These are phyloP conservation scores for Fusarium heterosporum DNA, from an alignment of 2,329 filamentous ascomycete genomes.

Conservation along the genomic window DNA sequence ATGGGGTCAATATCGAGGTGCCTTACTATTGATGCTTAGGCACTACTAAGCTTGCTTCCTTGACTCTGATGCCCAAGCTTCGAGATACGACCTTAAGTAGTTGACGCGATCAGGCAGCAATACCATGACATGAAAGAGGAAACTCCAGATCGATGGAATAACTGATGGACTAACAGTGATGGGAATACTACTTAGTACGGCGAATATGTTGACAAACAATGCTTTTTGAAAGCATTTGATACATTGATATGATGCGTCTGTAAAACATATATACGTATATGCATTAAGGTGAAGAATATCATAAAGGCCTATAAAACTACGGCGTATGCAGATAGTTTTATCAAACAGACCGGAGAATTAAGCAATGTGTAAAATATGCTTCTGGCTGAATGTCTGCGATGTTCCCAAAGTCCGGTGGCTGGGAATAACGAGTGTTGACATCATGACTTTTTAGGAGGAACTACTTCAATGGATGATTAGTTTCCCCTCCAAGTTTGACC, in stretches of 20 bases:
- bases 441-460: slow-evolving; percentile 41
- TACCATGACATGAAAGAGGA: not conserved
- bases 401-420: slow-evolving; percentile 27
- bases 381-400: slow-evolving; percentile 10
- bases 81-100: not conserved
- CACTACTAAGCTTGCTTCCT: not conserved
- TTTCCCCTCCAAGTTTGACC: not conserved
- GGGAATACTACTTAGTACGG: not conserved
- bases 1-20: not conserved
- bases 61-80: not conserved
- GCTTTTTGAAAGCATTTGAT: not conserved
- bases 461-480: not conserved
- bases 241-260: no score
- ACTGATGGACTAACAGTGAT: not conserved
- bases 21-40: not conserved
- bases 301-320: not conserved
- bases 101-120: not conserved
- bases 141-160: not conserved
- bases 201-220: not conserved
- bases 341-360: not conserved
- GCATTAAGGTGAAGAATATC: not conserved
- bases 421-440: slow-evolving; percentile 41
- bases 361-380: not conserved
- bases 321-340: not conserved
- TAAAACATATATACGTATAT: no score